A percentile compares a stretch with the other conserved stretches of the same genome.
phyloP scores from a whole-genome alignment of 1,284 basidiomycete species.

The Leccinum ponderosum region DNA sequence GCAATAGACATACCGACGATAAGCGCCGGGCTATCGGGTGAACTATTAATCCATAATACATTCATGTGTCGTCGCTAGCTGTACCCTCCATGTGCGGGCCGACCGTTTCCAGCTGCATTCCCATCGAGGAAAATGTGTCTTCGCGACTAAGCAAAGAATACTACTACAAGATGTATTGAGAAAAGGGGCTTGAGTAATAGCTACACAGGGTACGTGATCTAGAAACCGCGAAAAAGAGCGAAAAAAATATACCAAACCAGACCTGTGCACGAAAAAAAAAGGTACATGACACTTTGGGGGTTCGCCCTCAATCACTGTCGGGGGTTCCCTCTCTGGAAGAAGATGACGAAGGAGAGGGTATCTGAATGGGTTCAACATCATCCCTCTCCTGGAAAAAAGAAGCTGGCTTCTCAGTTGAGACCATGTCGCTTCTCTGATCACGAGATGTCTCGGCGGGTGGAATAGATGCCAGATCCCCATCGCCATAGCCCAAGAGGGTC shows the following conservation, averaged over 20 bases:
- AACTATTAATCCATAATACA: background rate
- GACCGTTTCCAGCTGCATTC: background rate
- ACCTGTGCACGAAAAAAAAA: background rate
- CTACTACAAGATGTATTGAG: slow-evolving; percentile 18
- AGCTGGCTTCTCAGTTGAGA: slow-evolving; percentile 56
- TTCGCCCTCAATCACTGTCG: slow-evolving; percentile 25
- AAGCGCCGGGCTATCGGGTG: slow-evolving; percentile 56
- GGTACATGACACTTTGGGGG: background rate
- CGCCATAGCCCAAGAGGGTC: slow-evolving; percentile 65
- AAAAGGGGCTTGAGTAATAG: slow-evolving; percentile 8
- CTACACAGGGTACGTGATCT: slow-evolving; percentile 22
- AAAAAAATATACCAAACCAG: background rate
- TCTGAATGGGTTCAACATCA: slow-evolving; percentile 54
- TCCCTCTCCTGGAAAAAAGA: slow-evolving; percentile 61
- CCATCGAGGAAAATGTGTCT: background rate
- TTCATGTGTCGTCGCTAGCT: background rate
- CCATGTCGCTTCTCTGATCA: slow-evolving; percentile 50
- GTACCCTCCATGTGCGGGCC: background rate
- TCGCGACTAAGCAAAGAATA: slow-evolving; percentile 1
- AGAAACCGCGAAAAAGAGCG: slow-evolving; percentile 8
- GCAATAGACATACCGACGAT: slow-evolving; percentile 22
- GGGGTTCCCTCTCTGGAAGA: slow-evolving; percentile 33
- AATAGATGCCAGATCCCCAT: slow-evolving; percentile 56
- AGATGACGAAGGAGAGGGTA: slow-evolving; percentile 41
- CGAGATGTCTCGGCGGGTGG: slow-evolving; percentile 47